phyloP scores from a whole-genome alignment of 768 basidiomycete genomes.

The Russula sp. region DNA sequence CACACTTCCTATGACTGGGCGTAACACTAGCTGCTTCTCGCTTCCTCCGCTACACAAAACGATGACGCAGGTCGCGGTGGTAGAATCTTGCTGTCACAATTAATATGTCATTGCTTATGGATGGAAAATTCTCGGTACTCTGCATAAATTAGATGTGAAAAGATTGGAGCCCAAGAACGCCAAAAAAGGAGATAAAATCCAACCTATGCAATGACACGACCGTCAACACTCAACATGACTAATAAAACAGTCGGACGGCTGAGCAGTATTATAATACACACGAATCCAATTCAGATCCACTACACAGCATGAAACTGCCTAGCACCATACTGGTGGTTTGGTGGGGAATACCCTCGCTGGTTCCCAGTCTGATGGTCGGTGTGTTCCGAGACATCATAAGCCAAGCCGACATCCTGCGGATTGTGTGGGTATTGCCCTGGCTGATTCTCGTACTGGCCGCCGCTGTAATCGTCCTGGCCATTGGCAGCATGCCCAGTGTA shows the following conservation, averaged over 20 bases:
- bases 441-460: slow-evolving; percentile 2
- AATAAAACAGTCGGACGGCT: background rate
- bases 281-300: background rate
- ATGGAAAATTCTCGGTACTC: background rate
- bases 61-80: slow-evolving; percentile 29
- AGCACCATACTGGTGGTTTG: background rate
- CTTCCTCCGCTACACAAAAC: slow-evolving; percentile 63
- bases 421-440: background rate
- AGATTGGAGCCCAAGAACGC: background rate
- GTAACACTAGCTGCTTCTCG: slow-evolving; percentile 46
- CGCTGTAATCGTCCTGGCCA: background rate
- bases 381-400: background rate
- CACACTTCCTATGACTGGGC: background rate
- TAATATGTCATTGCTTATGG: background rate
- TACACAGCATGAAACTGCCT: slow-evolving; percentile 11
- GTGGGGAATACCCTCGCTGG: background rate
- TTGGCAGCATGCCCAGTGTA: slow-evolving; percentile 28
- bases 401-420: background rate
- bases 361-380: background rate
- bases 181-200: background rate
- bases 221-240: background rate
- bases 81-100: background rate
- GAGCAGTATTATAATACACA: slow-evolving; percentile 5
- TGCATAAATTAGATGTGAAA: background rate
- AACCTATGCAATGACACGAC: background rate